Conservation (phyloP, 352 stramenopile genomes). For the Phytophthora fragariaefolia region DNA sequence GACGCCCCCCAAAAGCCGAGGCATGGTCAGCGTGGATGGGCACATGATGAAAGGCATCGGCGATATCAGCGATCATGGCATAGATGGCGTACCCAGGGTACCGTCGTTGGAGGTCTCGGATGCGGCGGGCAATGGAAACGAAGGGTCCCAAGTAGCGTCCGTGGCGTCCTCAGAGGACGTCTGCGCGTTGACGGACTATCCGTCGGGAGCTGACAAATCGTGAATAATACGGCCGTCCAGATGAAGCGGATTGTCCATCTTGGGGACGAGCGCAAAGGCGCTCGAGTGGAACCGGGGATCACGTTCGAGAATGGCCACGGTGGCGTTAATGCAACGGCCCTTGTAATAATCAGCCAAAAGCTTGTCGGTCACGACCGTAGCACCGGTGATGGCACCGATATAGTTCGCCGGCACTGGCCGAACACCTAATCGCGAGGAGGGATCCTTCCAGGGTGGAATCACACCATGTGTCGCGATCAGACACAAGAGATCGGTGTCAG, state of each 20-base stretch:
- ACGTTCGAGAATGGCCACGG: neutral
- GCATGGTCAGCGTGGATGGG: neutral
- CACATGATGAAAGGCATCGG: neutral
- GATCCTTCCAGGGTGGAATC: slow-evolving; percentile 1
- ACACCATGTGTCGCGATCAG: neutral
- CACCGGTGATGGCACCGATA: neutral
- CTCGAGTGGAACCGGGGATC: slow-evolving; percentile 17
- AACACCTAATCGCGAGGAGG: neutral
- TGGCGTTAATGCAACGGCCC: neutral
- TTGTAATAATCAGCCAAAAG: slow-evolving; percentile 16
- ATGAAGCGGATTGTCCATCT: slow-evolving; percentile 6
- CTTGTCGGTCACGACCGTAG: slow-evolving; percentile 7
- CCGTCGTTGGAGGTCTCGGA: neutral
- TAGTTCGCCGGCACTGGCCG: slow-evolving; percentile 6
- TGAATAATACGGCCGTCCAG: slow-evolving; percentile 21
- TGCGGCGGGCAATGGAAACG: neutral
- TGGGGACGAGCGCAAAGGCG: slow-evolving; percentile 13
- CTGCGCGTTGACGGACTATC: slow-evolving; percentile 2
- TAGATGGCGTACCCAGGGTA: neutral
- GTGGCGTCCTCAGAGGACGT: slow-evolving; percentile 1
- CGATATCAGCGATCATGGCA: neutral
- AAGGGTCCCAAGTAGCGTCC: neutral
- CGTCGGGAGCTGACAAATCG: slow-evolving; percentile 3
- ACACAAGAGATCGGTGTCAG: neutral
- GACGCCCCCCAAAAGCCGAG: neutral